A percentile compares a stretch with the other conserved stretches of the same genome.
These are phyloP conservation scores for Suhomyces faveliae DNA, from an alignment of 805 yeast species.

Conservation along the genomic window DNA sequence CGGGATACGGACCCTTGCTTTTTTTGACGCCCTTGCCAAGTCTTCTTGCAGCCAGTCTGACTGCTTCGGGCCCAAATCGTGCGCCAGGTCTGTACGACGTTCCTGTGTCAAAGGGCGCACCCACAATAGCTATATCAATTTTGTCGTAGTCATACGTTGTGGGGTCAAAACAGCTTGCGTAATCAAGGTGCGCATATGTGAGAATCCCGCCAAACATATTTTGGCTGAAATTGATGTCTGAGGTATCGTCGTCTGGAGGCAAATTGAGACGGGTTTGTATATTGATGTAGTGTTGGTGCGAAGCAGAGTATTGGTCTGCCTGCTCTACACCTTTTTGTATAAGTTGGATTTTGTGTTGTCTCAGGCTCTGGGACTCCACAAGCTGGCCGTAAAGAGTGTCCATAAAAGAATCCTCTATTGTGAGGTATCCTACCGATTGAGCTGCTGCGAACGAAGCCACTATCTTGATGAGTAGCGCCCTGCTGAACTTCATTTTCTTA, in stretches of 20 bases:
- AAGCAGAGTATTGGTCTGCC: neutral
- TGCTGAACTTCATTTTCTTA: neutral
- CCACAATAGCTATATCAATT: slow-evolving; percentile 54
- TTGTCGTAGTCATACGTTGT: slow-evolving; percentile 7
- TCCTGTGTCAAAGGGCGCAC: slow-evolving; percentile 61
- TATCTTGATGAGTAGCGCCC: neutral
- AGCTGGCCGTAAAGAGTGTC: slow-evolving; percentile 28
- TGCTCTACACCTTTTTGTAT: neutral
- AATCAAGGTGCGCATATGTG: slow-evolving; percentile 52
- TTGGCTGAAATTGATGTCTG: slow-evolving; percentile 19
- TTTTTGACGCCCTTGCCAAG: slow-evolving; percentile 26
- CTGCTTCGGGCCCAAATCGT: slow-evolving; percentile 56
- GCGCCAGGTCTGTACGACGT: slow-evolving; percentile 58
- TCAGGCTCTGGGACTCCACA: slow-evolving; percentile 16
- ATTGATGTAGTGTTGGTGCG: slow-evolving; percentile 14
- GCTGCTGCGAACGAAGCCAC: neutral
- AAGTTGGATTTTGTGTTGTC: slow-evolving; percentile 9
- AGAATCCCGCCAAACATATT: slow-evolving; percentile 49
- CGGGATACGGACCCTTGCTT: slow-evolving; percentile 11
- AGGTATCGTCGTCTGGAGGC: slow-evolving; percentile 37
- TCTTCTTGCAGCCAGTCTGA: slow-evolving; percentile 47
- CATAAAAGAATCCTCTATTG: slow-evolving; percentile 13
- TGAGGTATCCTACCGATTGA: neutral
- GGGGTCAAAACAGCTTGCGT: slow-evolving; percentile 48
- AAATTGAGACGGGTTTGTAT: slow-evolving; percentile 22